These are phyloP conservation scores for Ophiostoma montium DNA, from an alignment of 2,329 filamentous ascomycete species.

Conservation along the genomic window DNA sequence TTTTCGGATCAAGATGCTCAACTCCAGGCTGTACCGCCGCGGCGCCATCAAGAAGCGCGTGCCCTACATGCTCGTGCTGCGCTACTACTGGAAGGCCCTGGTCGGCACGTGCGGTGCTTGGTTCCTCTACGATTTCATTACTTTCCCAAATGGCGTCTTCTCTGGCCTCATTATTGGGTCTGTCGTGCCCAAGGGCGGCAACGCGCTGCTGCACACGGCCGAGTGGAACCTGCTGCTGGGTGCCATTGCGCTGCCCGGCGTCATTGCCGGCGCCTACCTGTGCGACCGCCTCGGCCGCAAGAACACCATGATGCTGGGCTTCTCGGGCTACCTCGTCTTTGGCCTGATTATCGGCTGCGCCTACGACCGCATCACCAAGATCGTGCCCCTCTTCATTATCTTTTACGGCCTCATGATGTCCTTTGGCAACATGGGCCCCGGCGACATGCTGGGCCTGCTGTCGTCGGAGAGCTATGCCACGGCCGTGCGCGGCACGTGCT, in stretches of 20 bases:
- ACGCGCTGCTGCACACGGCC: slow-evolving; percentile 14
- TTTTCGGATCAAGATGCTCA: slow-evolving; percentile 37
- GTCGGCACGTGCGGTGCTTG: slow-evolving; percentile 35
- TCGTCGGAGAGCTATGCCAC: slow-evolving; percentile 36
- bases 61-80: slow-evolving; percentile 32
- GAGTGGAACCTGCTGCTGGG: slow-evolving; percentile 18
- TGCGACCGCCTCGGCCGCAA: slow-evolving; percentile 15
- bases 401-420: slow-evolving; percentile 37
- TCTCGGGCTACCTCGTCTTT: slow-evolving; percentile 16
- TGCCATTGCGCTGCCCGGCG: slow-evolving; percentile 15
- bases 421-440: slow-evolving; percentile 32
- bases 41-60: slow-evolving; percentile 28
- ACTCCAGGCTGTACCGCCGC: slow-evolving; percentile 34
- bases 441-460: slow-evolving; percentile 32
- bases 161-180: slow-evolving; percentile 34
- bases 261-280: slow-evolving; percentile 8
- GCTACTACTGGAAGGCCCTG: slow-evolving; percentile 33
- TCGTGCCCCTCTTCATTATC: slow-evolving; percentile 35
- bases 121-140: slow-evolving; percentile 42
- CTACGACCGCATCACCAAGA: slow-evolving; percentile 29
- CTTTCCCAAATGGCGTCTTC: slow-evolving; percentile 41
- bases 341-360: slow-evolving; percentile 13
- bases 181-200: slow-evolving; percentile 11
- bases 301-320: slow-evolving; percentile 16
- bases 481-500: slow-evolving; percentile 33